Base-by-base conservation (phyloP, 2,329 filamentous ascomycete species). In the Trichophyton simii region DNA sequence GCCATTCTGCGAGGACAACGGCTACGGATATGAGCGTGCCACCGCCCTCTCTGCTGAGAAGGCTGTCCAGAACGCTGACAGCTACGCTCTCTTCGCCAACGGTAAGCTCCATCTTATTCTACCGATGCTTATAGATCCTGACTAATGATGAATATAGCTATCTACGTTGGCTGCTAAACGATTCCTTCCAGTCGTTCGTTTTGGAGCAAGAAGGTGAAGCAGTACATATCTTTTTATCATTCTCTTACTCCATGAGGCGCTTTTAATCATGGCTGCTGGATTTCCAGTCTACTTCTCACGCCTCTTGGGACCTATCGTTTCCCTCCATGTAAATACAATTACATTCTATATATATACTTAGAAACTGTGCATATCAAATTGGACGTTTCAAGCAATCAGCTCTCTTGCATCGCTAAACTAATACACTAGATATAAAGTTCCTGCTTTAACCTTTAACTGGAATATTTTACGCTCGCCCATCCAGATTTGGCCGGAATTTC, bases 51-150 rank as follows among this genome's bases (percentile, higher is more conserved):
- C 72, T 5, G 76, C 76, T 0, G 67, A 71, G 4, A 72, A 81
- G 67, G 83, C 84, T 57, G 68, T 87, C 7, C 76, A 79, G 67
- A 86, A 88, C 64, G 86, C 86, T n/a, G 85, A 88, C 69, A 82
- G 80, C 0, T 87, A 78, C 67, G 78, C 79, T 3, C 71, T 82
- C 36, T 82, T 78, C 66, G 78, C 81, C n/a, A 81, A 82, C 65
- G 79, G 71, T 72, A 63, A 63, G 69, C 68, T 57, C 20, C 20
- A 22, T 58, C 13, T 28, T 6, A 18, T 59, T 4, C 22, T 18
- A 31, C 31, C 2, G 11, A 57, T 44, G 15, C 38, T 52, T 52
- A 31, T 38, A 15, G 13, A 44, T 20, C 22, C n/a, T 9, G 48
- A 52, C 59, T 60, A 54, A 60, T 15, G n/a, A 20, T 36, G 18